Percentiles rank a stretch among this genome's conserved stretches.
Evolutionary conservation across 495 filamentous ascomycete genomes (phyloP).

Genomic region (Podospora comata): DNA sequence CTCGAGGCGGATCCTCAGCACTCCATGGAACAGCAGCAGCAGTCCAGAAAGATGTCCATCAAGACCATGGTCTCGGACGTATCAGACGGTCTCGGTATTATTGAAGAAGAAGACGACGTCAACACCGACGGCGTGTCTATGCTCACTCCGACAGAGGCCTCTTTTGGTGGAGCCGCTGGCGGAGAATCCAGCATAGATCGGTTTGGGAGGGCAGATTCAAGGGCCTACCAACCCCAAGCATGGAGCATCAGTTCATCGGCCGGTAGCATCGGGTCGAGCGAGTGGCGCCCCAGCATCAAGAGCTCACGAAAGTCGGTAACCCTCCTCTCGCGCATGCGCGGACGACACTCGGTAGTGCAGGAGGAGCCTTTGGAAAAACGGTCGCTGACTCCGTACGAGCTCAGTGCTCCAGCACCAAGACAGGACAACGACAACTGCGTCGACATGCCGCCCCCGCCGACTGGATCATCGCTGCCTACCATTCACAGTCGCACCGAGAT

Average conservation of each 20-base stretch:
- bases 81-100: slow-evolving; percentile 20
- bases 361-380: slow-evolving; percentile 24
- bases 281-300: slow-evolving; percentile 14
- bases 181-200: slow-evolving; percentile 11
- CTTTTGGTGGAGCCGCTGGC: slow-evolving; percentile 1
- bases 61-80: slow-evolving; percentile 4
- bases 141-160: slow-evolving; percentile 16
- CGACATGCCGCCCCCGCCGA: neutral
- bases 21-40: neutral
- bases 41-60: slow-evolving; percentile 10
- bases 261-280: slow-evolving; percentile 18
- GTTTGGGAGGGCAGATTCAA: neutral
- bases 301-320: slow-evolving; percentile 6
- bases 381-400: slow-evolving; percentile 23
- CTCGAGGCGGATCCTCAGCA: neutral
- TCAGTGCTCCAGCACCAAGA: slow-evolving; percentile 1
- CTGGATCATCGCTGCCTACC: slow-evolving; percentile 3
- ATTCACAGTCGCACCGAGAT: neutral
- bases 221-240: neutral
- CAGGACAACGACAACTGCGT: slow-evolving; percentile 2
- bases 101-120: slow-evolving; percentile 18
- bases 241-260: slow-evolving; percentile 19
- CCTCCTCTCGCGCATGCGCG: slow-evolving; percentile 22
- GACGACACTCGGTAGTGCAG: slow-evolving; percentile 3
- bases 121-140: slow-evolving; percentile 21